Conservation (phyloP, 352 stramenopile genomes). For the Phytophthora palmivora region DNA sequence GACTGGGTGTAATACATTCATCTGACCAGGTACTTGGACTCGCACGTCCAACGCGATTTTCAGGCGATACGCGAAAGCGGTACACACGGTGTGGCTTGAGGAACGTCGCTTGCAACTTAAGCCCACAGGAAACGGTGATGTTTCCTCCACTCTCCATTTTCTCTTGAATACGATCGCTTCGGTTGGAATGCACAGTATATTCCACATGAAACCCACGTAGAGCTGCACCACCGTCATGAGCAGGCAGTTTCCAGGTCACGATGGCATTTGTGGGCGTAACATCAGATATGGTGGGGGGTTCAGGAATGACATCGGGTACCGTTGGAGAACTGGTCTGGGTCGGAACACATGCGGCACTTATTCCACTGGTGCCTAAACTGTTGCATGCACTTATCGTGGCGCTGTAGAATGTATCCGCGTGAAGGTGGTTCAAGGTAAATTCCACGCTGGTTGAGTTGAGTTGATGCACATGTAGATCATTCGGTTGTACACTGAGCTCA, state of each 20-base stretch:
- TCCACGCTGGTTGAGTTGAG: constrained; percentile 2
- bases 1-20: constrained; percentile 57
- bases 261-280: constrained; percentile 55
- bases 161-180: constrained; percentile 14
- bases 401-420: constrained; percentile 54
- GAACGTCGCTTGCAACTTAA: constrained; percentile 49
- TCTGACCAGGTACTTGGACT: constrained; percentile 47
- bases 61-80: constrained; percentile 55
- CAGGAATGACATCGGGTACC: constrained; percentile 42
- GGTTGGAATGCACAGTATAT: constrained; percentile 43
- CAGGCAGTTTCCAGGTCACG: constrained; percentile 48
- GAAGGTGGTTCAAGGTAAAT: constrained; percentile 43
- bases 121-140: constrained; percentile 43
- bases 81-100: constrained; percentile 66
- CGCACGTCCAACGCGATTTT: constrained; percentile 51
- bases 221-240: constrained; percentile 59
- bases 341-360: constrained; percentile 47
- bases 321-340: constrained; percentile 50
- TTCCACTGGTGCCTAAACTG: constrained; percentile 43
- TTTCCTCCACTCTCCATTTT: constrained; percentile 49
- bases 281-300: constrained; percentile 34
- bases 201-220: constrained; percentile 60
- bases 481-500: constrained; percentile 34
- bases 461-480: constrained; percentile 33
- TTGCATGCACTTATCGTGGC: constrained; percentile 55